Evolutionary conservation across 2,329 filamentous ascomycete genomes (phyloP), one percentile per base, ranked within the genome.

Genomic region (Aspergillus hiratsukae): DNA sequence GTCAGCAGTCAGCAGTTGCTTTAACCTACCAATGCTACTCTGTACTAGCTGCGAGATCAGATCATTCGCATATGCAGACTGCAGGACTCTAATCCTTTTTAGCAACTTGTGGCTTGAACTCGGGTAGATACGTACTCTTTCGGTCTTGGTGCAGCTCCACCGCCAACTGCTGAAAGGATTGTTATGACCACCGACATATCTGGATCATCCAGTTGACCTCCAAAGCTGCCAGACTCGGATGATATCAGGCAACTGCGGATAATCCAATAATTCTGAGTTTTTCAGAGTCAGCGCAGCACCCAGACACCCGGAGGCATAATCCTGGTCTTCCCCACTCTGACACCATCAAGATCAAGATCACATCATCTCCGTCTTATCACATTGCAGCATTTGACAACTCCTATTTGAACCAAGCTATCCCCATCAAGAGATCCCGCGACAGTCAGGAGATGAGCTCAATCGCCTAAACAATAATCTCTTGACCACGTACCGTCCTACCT

Each of bases 291-390:
- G 31, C 25, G 3, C 21, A 49, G 23, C 14, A 49, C 29, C 43
- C 28, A 31, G 21, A 49, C 17, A 10, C 3, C 31, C 45, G 9
- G 48, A 23, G 46, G 31, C n/a, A 35, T 48, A 21, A 28, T n/a
- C 31, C 31, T n/a, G 19, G 27, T 25, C 21, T 40, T 59, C 56
- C 52, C 56, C 61, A 58, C 55, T 59, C 54, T 63, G 58, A 63
- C 66, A 66, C 65, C 63, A 70, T 69, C 60, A 49, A 61, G 63
- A 65, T 67, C 64, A 61, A 66, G 67, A 71, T 72, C 67, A 66
- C 69, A 64, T 66, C 69, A 72, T 71, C 58, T 58, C 21, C 43
- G 66, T 66, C 67, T 68, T 64, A 62, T 64, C 58, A 49, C 57
- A 27, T 43, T 27, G 29, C 28, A 27, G 28, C 28, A 35, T 48